Evolutionary conservation across 2,329 filamentous ascomycete species (phyloP).

Genomic region (Colletotrichum orbiculare): DNA sequence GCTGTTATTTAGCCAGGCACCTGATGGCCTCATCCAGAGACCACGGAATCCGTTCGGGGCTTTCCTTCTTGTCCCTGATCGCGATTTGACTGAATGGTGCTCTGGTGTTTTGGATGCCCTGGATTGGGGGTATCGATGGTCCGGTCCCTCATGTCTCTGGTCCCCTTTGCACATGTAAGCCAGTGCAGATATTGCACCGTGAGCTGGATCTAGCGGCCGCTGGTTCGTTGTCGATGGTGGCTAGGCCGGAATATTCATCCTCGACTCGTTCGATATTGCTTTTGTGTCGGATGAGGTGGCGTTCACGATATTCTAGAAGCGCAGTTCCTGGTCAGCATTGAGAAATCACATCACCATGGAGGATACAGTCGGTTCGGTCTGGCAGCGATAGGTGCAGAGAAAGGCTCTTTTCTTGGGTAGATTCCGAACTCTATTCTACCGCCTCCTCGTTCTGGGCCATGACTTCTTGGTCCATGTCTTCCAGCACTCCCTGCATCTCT

Average conservation of each 20-base stretch:
- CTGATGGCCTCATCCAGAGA: no score
- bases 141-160: background rate
- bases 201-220: conserved; percentile 16
- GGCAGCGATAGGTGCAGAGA: background rate
- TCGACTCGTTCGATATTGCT: conserved; percentile 16
- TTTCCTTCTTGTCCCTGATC: background rate
- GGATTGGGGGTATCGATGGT: background rate
- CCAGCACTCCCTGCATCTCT: conserved; percentile 66
- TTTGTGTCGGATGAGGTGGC: conserved; percentile 20
- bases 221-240: conserved; percentile 23
- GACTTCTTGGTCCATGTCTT: conserved; percentile 54
- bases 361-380: background rate
- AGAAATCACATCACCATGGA: conserved; percentile 14
- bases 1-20: no score
- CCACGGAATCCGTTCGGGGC: no score
- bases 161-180: conserved; percentile 12
- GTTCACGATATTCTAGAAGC: conserved; percentile 28
- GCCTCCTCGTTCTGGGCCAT: conserved; percentile 40
- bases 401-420: conserved; percentile 16
- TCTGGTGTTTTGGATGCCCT: background rate
- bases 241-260: conserved; percentile 14
- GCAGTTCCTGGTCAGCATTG: conserved; percentile 16
- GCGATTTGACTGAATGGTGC: background rate
- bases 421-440: conserved; percentile 20
- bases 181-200: background rate